Evolutionary conservation across 139 green algal species (phyloP), one percentile per base, ranked within the genome.

Genomic region (Chlamydomonas asymmetrica): DNA sequence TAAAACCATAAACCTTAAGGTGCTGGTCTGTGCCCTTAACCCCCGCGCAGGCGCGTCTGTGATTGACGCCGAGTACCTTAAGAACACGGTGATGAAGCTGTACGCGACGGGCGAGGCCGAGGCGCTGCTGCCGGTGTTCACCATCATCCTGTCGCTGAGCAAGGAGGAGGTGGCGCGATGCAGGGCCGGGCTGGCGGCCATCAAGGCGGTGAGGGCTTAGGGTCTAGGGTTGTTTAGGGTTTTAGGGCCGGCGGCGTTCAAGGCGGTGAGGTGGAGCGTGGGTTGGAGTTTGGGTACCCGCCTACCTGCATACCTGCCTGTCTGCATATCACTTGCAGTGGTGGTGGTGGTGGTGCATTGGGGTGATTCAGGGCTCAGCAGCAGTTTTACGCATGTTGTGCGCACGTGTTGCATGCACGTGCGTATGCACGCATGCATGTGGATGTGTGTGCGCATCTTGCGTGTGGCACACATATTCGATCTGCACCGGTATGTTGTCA

Each of bases 31-130:
- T n/a, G n/a, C n/a, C n/a, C n/a, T n/a, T n/a, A n/a, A n/a, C n/a
- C 32, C 34, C 32, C 32, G 23, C 34, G 27, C 57, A 79, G 62
- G 73, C 39, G 35, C 73, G 29, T 65, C 63, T 49, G 41, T 75
- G 48, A 66, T 85, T 6, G 80, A 90, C 60, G 75, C 82, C n/a
- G 85, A 90, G 79, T 90, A 90, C 70, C 65, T 90, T 20, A 87
- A 87, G 66, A 86, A 87, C 79, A 80, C 79, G 7, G 68, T 85
- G 20, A 56, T 89, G 57, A 85, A 87, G 78, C 64, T 89, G 67
- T 89, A 83, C 75, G 69, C 67, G 20, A 87, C 75, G n/a, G 81
- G 81, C 3, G 84, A 89, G 71, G 84, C 84, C 8, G 84, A 84
- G 68, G 61, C 66, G 57, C 75, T 89, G 75, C 79, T 89, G 75